Percentiles rank a stretch among this genome's conserved stretches.
These are phyloP conservation scores for Penicillium sp. DNA, from an alignment of 2,329 filamentous ascomycete genomes.

Conservation along the genomic window DNA sequence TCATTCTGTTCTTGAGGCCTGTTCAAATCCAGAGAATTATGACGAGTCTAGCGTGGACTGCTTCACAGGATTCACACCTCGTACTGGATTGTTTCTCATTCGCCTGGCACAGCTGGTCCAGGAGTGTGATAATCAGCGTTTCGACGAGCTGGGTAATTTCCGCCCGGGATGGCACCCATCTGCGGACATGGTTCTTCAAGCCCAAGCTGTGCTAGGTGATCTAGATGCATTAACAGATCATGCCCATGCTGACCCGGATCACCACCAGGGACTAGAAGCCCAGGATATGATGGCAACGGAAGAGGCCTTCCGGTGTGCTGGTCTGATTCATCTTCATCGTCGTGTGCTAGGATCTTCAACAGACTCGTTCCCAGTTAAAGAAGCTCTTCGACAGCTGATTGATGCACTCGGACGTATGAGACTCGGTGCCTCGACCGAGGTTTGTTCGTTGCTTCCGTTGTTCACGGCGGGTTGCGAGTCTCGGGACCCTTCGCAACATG, in stretches of 20 bases:
- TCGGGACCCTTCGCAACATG: constrained; percentile 55
- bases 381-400: constrained; percentile 64
- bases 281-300: constrained; percentile 66
- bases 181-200: constrained; percentile 55
- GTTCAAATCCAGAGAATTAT: constrained; percentile 56
- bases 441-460: constrained; percentile 75
- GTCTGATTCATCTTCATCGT: constrained; percentile 72
- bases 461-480: constrained; percentile 82
- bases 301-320: constrained; percentile 77
- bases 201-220: constrained; percentile 61
- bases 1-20: constrained; percentile 45
- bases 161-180: constrained; percentile 60
- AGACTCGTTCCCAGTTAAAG: constrained; percentile 61
- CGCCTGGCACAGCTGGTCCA: constrained; percentile 71
- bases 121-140: constrained; percentile 66
- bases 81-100: constrained; percentile 69
- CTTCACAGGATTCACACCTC: constrained; percentile 74
- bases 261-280: constrained; percentile 42
- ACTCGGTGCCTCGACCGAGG: constrained; percentile 69
- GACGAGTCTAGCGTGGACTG: constrained; percentile 74
- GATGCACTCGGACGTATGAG: constrained; percentile 63
- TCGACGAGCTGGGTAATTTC: constrained; percentile 55
- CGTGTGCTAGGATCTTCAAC: constrained; percentile 67
- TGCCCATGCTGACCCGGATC: constrained; percentile 39
- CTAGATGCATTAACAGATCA: constrained; percentile 57